These are phyloP conservation scores for Deinandra increscens DNA, from an alignment of 129 eudicot species.

Conservation along the genomic window DNA sequence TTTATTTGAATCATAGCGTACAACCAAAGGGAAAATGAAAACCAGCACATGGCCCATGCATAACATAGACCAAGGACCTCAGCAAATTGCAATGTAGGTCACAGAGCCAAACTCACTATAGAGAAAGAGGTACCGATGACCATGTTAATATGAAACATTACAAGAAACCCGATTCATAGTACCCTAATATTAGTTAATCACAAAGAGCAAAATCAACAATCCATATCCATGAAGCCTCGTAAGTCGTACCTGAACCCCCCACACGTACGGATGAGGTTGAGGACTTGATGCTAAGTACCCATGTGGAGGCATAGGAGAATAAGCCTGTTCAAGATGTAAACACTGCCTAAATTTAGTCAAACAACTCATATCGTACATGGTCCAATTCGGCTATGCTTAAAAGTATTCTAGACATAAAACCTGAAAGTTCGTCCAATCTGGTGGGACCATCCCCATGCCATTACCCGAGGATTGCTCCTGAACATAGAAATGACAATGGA, in stretches of 20 bases:
- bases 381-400: conserved; percentile 9
- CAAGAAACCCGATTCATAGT: neutral
- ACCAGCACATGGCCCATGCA: neutral
- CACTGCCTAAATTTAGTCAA: conserved; percentile 1
- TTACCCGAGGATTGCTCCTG: conserved; percentile 62
- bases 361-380: conserved; percentile 9
- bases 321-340: conserved; percentile 57
- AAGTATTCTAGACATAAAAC: conserved; percentile 20
- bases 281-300: conserved; percentile 80
- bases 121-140: neutral
- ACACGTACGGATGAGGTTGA: conserved; percentile 71
- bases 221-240: conserved; percentile 8
- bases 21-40: neutral
- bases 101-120: neutral
- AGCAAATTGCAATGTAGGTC: neutral
- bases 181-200: neutral
- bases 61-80: neutral
- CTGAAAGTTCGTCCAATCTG: conserved; percentile 89
- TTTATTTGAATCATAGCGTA: too few species aligned
- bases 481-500: conserved; percentile 13
- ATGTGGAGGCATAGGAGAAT: conserved; percentile 91
- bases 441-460: conserved; percentile 45
- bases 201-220: conserved; percentile 6
- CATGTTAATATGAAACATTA: neutral
- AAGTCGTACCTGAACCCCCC: conserved; percentile 86